phyloP scores from a whole-genome alignment of 23 red algal genomes.

The Cyanidiococcus yangmingshanensis region DNA sequence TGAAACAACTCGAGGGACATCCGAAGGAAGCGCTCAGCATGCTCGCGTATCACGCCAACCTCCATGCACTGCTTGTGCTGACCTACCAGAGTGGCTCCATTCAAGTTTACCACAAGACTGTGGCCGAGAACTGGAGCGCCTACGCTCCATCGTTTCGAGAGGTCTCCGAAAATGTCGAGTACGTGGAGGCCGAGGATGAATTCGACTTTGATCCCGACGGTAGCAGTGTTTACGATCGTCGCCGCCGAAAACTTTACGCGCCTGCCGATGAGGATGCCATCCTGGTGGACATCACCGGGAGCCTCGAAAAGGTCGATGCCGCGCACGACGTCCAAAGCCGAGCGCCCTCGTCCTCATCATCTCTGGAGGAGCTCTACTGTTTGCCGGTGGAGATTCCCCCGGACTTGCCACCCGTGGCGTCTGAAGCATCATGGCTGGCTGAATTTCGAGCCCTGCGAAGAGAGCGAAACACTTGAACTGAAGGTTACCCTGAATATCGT shows the following conservation, averaged over 20 bases:
- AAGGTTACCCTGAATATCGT: too few species aligned
- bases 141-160: conserved; percentile 84
- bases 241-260: not conserved
- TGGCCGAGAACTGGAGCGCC: conserved; percentile 88
- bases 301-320: not conserved
- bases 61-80: not conserved
- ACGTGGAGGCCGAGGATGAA: conserved; percentile 90
- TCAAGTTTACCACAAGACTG: conserved; percentile 8
- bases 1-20: conserved; percentile 1
- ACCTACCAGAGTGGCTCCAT: not conserved
- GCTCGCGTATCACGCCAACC: conserved; percentile 3
- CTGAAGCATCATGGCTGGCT: not conserved
- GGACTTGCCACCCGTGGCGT: not conserved
- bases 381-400: not conserved
- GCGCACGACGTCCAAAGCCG: not conserved
- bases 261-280: not conserved
- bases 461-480: too few species aligned
- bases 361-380: not conserved
- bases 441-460: conserved; percentile 3
- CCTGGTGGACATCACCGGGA: not conserved
- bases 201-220: conserved; percentile 53
- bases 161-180: conserved; percentile 88
- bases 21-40: conserved; percentile 3
- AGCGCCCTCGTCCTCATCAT: not conserved
- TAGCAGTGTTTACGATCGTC: conserved; percentile 5